Evolutionary conservation across 495 filamentous ascomycete species (phyloP).

Genomic region (Mytilinidion resinicola): DNA sequence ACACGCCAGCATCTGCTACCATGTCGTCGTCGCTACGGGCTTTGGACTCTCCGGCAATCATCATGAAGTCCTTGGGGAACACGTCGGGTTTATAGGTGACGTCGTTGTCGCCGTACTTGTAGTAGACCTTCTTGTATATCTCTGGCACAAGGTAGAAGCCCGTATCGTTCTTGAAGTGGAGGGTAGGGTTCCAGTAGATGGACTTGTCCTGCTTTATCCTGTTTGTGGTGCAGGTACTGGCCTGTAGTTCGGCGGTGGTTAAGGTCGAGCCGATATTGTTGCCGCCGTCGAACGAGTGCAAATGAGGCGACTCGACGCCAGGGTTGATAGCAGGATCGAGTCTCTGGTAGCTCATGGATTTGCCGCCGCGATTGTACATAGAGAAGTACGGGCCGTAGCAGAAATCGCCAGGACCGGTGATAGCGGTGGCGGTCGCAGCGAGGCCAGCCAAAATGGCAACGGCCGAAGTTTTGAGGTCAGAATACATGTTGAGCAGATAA

Average conservation of each 20-base stretch:
- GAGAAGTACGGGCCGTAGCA: conserved; percentile 26
- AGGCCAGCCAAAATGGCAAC: conserved; percentile 13
- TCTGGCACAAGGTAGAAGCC: conserved; percentile 25
- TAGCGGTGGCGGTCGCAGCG: conserved; percentile 13
- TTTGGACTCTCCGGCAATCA: conserved; percentile 22
- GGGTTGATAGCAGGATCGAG: conserved; percentile 23
- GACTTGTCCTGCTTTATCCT: conserved; percentile 25
- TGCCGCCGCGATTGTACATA: conserved; percentile 24
- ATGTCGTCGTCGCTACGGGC: conserved; percentile 3
- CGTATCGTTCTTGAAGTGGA: conserved; percentile 26
- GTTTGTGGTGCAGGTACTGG: conserved; percentile 19
- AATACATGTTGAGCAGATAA: conserved; percentile 7
- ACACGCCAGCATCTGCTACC: conserved; percentile 5
- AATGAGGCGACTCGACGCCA: conserved; percentile 19
- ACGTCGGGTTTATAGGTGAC: conserved; percentile 17
- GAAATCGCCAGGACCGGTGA: conserved; percentile 19
- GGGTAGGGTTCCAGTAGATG: conserved; percentile 25
- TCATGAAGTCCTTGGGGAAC: conserved; percentile 19
- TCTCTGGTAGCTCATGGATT: conserved; percentile 20
- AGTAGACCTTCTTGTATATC: conserved; percentile 24
- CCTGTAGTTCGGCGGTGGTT: conserved; percentile 15
- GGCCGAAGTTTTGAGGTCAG: conserved; percentile 2
- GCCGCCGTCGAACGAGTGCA: conserved; percentile 28
- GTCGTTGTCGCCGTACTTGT: conserved; percentile 24
- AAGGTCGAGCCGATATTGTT: conserved; percentile 15